phyloP scores from a whole-genome alignment of 129 eudicot genomes.

The Flaveria robusta region DNA sequence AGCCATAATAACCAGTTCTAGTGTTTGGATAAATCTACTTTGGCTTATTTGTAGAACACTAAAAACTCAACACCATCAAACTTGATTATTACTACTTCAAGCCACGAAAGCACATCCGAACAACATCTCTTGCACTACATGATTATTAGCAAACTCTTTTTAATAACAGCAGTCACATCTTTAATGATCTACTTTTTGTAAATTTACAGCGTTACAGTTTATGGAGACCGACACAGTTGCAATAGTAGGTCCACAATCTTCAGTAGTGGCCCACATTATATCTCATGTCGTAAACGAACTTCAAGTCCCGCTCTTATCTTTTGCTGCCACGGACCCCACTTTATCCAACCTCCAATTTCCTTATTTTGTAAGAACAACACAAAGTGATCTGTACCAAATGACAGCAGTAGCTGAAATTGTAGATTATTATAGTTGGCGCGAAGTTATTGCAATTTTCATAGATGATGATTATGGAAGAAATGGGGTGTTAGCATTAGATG shows the following conservation, averaged over 20 bases:
- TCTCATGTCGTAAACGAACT: constrained; percentile 72
- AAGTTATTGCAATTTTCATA: constrained; percentile 63
- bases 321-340: constrained; percentile 93
- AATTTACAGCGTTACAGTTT: constrained; percentile 69
- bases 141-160: neutral
- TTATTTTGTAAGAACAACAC: constrained; percentile 73
- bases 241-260: constrained; percentile 88
- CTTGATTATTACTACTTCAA: too few species aligned
- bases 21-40: neutral
- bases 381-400: constrained; percentile 86
- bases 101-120: neutral
- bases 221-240: constrained; percentile 82
- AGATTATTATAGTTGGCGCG: constrained; percentile 68
- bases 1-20: neutral
- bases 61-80: too few species aligned
- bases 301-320: constrained; percentile 81
- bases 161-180: neutral
- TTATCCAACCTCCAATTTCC: constrained; percentile 80
- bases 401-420: constrained; percentile 70
- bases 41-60: neutral
- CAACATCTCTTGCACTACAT: neutral
- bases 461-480: constrained; percentile 95
- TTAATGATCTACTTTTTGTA: constrained; percentile 3
- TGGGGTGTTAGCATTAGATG: constrained; percentile 77
- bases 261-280: constrained; percentile 79